Conservation (phyloP, 2,329 filamentous ascomycete genomes). For the Cadophora sp. region DNA sequence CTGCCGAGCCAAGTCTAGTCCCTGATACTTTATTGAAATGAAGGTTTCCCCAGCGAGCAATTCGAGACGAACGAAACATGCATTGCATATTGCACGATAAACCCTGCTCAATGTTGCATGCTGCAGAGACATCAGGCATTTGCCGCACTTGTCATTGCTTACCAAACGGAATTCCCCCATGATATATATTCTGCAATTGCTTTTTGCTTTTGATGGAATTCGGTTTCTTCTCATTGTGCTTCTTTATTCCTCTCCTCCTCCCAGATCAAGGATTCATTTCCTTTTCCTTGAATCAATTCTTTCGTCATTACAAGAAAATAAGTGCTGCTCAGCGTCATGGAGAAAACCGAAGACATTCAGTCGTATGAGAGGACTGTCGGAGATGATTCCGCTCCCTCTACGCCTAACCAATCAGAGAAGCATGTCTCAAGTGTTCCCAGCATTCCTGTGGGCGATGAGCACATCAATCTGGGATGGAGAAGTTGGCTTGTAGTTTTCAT, state of each 20-base stretch:
- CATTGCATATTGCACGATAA: not conserved
- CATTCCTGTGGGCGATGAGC: conserved; percentile 40
- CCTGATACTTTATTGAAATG: conserved; percentile 7
- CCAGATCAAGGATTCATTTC: not conserved
- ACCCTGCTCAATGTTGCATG: conserved; percentile 1
- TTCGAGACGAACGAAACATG: not conserved
- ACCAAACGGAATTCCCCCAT: not conserved
- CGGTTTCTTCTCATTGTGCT: not conserved
- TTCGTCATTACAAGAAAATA: too few relatives aligned
- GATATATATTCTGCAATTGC: not conserved
- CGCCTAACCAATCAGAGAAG: not conserved
- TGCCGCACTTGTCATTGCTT: not conserved
- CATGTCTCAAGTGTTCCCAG: not conserved
- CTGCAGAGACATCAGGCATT: not conserved
- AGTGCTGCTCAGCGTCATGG: not conserved
- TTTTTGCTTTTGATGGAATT: not conserved
- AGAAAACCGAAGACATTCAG: conserved; percentile 9
- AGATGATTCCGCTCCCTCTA: not conserved
- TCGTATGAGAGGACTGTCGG: not conserved
- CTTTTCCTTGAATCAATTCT: not conserved
- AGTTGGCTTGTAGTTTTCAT: conserved; percentile 59
- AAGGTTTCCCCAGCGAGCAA: not conserved
- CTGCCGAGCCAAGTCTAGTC: not conserved
- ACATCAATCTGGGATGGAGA: conserved; percentile 59
- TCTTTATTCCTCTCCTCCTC: not conserved